Conservation (phyloP, 768 basidiomycete genomes). For the Trametes gibbosa region DNA sequence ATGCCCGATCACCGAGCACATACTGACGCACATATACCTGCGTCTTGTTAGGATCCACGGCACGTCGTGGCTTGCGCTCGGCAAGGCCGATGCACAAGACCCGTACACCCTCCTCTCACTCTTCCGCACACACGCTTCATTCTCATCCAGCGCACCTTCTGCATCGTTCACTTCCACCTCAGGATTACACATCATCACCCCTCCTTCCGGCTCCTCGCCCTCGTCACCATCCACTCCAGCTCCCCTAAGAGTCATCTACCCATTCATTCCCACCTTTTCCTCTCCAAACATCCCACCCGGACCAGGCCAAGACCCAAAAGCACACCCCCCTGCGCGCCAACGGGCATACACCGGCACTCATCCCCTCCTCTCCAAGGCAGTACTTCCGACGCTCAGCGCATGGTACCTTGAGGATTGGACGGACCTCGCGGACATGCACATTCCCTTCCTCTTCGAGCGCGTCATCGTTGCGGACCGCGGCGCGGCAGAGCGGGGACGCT, state of each 20-base stretch:
- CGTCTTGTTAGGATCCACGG: constrained; percentile 23
- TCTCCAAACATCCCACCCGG: constrained; percentile 38
- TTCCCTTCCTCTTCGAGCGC: constrained; percentile 74
- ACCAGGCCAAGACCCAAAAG: constrained; percentile 17
- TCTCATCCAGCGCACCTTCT: constrained; percentile 16
- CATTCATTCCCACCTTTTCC: constrained; percentile 60
- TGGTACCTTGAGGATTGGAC: constrained; percentile 76
- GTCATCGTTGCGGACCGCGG: constrained; percentile 74
- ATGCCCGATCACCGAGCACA: background rate
- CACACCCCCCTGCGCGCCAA: constrained; percentile 30
- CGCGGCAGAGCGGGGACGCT: constrained; percentile 47
- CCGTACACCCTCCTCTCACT: constrained; percentile 74
- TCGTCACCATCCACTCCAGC: constrained; percentile 34
- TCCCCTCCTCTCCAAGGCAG: constrained; percentile 47
- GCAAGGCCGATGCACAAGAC: constrained; percentile 41
- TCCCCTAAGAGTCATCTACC: constrained; percentile 74
- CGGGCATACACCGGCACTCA: constrained; percentile 59
- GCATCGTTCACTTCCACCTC: constrained; percentile 23
- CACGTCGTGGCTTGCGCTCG: constrained; percentile 48
- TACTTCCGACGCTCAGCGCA: constrained; percentile 27
- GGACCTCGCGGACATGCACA: constrained; percentile 64
- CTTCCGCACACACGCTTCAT: constrained; percentile 67
- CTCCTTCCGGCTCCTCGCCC: constrained; percentile 7
- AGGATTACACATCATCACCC: constrained; percentile 21
- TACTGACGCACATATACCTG: background rate